Percentiles rank a stretch among this genome's conserved stretches.
These are phyloP conservation scores for Zasmidium cellare DNA, from an alignment of 2,329 filamentous ascomycete genomes.

Conservation along the genomic window DNA sequence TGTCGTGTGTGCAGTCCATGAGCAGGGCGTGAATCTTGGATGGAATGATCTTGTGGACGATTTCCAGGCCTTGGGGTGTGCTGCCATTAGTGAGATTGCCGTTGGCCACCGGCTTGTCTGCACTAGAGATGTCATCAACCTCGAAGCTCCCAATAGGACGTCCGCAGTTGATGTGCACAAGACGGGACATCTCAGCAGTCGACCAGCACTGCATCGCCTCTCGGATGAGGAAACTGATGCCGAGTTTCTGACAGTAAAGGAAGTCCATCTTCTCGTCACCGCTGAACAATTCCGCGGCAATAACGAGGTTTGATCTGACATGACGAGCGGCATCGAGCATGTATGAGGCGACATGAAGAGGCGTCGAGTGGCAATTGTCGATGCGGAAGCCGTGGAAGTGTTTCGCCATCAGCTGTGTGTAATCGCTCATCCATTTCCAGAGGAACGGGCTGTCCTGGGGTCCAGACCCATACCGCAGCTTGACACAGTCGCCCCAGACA, in stretches of 20 bases:
- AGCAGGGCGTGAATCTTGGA: slow-evolving; percentile 90
- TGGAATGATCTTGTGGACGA: slow-evolving; percentile 79
- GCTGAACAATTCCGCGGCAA: slow-evolving; percentile 93
- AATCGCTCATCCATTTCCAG: slow-evolving; percentile 94
- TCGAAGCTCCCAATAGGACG: slow-evolving; percentile 96
- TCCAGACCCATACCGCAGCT: slow-evolving; percentile 81
- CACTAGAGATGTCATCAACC: slow-evolving; percentile 76
- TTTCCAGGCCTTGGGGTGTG: slow-evolving; percentile 53
- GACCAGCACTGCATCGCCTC: slow-evolving; percentile 99
- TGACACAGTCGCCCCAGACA: slow-evolving; percentile 97
- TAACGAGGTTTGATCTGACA: slow-evolving; percentile 82
- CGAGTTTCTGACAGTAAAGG: slow-evolving; percentile 88
- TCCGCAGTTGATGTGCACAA: slow-evolving; percentile 92
- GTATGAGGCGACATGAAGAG: slow-evolving; percentile 89
- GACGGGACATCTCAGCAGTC: slow-evolving; percentile 84
- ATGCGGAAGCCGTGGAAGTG: slow-evolving; percentile 95
- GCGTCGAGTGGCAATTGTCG: slow-evolving; percentile 97
- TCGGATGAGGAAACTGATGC: slow-evolving; percentile 85
- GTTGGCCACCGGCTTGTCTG: slow-evolving; percentile 47
- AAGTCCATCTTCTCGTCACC: slow-evolving; percentile 96
- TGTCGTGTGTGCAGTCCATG: slow-evolving; percentile 99
- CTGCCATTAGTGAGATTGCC: slow-evolving; percentile 32
- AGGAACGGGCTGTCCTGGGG: slow-evolving; percentile 87
- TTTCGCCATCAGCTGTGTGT: slow-evolving; percentile 88
- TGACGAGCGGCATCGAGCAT: slow-evolving; percentile 90